Evolutionary conservation across 2,329 filamentous ascomycete genomes (phyloP).

Genomic region (Arthroderma sp.): DNA sequence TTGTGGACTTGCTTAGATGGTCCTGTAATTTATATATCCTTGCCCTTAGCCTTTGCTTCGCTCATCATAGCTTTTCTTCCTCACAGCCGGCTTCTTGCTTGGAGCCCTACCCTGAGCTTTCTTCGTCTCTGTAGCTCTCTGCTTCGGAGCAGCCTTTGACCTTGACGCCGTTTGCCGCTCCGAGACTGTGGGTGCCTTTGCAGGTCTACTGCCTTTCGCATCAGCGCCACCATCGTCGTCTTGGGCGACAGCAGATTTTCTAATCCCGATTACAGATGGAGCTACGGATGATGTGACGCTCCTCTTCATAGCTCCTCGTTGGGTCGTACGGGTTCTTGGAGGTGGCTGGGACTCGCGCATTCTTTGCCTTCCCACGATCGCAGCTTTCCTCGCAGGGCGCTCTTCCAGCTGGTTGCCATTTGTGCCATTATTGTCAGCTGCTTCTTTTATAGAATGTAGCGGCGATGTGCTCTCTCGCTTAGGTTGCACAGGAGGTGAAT

Average conservation of each 20-base stretch:
- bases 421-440: no score
- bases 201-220: no score
- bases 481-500: no score
- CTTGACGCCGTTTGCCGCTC: background rate
- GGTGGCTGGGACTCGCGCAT: background rate
- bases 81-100: background rate
- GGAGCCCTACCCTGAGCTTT: background rate
- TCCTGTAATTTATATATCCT: background rate
- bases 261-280: no score
- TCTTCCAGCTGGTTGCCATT: no score
- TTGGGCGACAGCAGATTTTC: no score
- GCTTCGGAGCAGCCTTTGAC: background rate
- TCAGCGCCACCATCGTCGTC: no score
- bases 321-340: background rate
- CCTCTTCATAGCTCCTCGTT: background rate
- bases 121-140: background rate
- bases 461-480: background rate
- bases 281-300: background rate
- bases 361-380: background rate
- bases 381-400: background rate
- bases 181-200: background rate
- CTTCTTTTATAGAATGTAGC: slow-evolving; percentile 1
- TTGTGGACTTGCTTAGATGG: background rate
- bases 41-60: background rate
- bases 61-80: background rate